Evolutionary conservation across 2,329 filamentous ascomycete species (phyloP), one percentile per base, ranked within the genome.

Genomic region (Fusarium verticillioides): DNA sequence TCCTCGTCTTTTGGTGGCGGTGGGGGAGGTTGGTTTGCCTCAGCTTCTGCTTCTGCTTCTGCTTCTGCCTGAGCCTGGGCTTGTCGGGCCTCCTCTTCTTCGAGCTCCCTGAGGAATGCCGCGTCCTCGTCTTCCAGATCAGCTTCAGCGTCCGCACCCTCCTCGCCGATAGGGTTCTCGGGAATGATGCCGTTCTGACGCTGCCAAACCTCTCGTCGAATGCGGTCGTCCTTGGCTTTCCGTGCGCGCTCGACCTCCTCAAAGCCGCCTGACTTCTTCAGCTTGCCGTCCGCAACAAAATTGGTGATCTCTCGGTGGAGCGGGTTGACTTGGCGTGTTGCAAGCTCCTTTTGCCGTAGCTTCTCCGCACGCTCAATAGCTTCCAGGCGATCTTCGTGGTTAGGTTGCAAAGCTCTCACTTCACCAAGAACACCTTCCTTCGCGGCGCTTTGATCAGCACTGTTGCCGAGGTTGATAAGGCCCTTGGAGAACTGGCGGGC

Each of bases 311-410:
- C 96, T 76, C 93, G 93, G 81, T 93, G 94, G 79, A 99, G 92
- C 36, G 88, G 87, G 76, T 94, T 93, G 40, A 92, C 93, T 32
- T 87, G 87, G 5, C 96, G 89, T 70, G 86, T 92, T 80, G 94
- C 93, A 2, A 99, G 88, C 80, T 99, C 96, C 80, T 94, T 95
- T 82, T 96, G 93, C 28, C 96, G 89, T 12, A 95, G 88, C 84
- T 95, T 96, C 84, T 98, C 96, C 0, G 96, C 96, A n/a, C 96
- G 91, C 82, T 98, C 95, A 75, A 99, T 99, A 40, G 96, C 96
- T 83, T 98, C 96, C 1, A 99, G 87, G 40, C 96, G 89, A 75
- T 94, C 91, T 82, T 98, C 95, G 81, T 99, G 96, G 79, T 99
- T 98, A 2, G 96, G 95, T 79, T 96, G 94, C 50, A 99, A 85